These are phyloP conservation scores for Mortierella sp. DNA, from an alignment of 371 early-diverging fungal species.

Conservation along the genomic window DNA sequence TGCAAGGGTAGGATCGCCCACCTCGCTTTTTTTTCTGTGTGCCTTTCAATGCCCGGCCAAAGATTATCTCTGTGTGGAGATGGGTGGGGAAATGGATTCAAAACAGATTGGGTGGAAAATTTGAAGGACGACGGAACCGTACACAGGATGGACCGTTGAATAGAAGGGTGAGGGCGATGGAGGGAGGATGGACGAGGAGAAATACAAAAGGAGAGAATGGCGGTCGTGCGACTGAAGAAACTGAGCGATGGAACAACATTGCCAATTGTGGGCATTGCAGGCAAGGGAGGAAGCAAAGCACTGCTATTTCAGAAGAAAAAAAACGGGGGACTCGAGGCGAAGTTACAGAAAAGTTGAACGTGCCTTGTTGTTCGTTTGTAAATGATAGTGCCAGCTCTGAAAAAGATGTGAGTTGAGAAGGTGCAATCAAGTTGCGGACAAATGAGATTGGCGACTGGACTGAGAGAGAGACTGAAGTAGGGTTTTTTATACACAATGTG, in stretches of 20 bases:
- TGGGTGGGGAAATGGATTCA: neutral
- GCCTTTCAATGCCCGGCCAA: neutral
- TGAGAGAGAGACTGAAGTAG: neutral
- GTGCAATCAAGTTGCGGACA: neutral
- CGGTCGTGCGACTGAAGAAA: neutral
- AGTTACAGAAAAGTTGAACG: neutral
- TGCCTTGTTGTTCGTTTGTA: neutral
- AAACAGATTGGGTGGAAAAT: too few species aligned
- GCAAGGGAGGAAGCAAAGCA: neutral
- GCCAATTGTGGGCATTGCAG: neutral
- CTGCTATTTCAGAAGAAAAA: too few species aligned
- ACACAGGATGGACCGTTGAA: too few species aligned
- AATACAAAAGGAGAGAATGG: neutral
- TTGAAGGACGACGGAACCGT: too few species aligned
- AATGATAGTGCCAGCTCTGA: too few species aligned
- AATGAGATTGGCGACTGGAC: neutral
- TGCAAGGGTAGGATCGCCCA: neutral
- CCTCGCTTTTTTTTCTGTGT: neutral
- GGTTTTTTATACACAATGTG: neutral
- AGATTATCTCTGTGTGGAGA: neutral
- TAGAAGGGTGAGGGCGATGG: neutral
- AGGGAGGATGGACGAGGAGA: neutral
- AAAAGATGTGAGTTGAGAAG: too few species aligned
- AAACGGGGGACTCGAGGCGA: too few species aligned
- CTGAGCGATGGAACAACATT: neutral